Conservation (phyloP, 1,284 basidiomycete genomes). For the Cryptococcus amylolentus region DNA sequence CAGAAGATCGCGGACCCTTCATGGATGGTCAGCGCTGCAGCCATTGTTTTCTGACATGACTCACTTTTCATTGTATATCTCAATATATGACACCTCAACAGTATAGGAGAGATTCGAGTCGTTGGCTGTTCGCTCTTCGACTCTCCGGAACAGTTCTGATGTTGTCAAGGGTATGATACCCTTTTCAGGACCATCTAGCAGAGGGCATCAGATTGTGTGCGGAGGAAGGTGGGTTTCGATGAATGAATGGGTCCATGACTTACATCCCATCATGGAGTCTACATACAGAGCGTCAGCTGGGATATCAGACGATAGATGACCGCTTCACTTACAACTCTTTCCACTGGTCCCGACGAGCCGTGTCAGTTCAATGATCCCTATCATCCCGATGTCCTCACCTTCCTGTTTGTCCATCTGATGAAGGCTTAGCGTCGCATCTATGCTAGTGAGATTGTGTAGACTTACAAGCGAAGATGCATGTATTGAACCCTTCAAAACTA, state of each 20-base stretch:
- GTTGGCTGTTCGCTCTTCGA: conserved; percentile 61
- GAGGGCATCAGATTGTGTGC: conserved; percentile 11
- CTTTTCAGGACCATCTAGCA: conserved; percentile 84
- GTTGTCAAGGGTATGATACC: conserved; percentile 97
- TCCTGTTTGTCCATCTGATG: conserved; percentile 47
- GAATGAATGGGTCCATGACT: conserved; percentile 46
- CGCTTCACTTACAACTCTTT: conserved; percentile 41
- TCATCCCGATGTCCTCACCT: conserved; percentile 24
- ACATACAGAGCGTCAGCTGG: conserved; percentile 19
- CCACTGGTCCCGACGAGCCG: conserved; percentile 23
- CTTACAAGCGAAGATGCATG: conserved; percentile 95
- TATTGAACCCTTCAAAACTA: conserved; percentile 94
- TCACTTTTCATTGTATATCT: conserved; percentile 95
- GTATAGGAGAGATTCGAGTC: conserved; percentile 75
- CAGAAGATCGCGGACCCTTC: conserved; percentile 74
- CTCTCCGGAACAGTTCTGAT: conserved; percentile 82
- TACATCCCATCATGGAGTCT: conserved; percentile 95
- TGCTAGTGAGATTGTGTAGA: conserved; percentile 28
- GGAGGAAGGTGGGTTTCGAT: background rate
- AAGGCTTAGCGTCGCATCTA: conserved; percentile 6
- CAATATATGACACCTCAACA: conserved; percentile 95
- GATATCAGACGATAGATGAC: background rate
- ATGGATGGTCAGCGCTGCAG: conserved; percentile 3
- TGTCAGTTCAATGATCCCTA: conserved; percentile 12
- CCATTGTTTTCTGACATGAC: background rate